Percentiles rank a stretch among this genome's conserved stretches.
Conservation (phyloP, 345 rosid species). For the Nephelium lappaceum region DNA sequence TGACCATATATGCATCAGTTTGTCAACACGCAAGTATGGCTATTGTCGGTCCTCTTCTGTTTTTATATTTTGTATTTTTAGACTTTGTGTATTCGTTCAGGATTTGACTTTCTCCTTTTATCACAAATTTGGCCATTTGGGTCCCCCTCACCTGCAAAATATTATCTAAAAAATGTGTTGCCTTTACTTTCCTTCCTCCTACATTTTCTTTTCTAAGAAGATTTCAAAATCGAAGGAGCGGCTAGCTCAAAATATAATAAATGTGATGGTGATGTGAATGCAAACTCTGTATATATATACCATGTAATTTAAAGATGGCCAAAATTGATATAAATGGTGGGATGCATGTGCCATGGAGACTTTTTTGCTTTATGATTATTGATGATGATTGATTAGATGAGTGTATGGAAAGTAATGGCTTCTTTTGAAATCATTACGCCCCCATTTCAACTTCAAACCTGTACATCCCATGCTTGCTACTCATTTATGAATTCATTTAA, state of each 20-base stretch:
- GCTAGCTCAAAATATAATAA: not conserved
- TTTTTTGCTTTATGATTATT: conserved; percentile 27
- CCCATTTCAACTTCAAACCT: not conserved
- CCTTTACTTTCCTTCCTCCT: not conserved
- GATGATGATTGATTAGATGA: conserved; percentile 9
- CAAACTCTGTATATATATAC: not conserved
- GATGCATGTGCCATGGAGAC: conserved; percentile 28
- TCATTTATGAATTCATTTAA: not conserved
- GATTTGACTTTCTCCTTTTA: conserved; percentile 29
- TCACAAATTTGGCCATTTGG: not conserved
- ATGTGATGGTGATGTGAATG: conserved; percentile 17
- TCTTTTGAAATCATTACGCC: conserved; percentile 4
- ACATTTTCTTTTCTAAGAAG: not conserved
- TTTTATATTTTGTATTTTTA: not conserved
- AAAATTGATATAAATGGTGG: conserved; percentile 11
- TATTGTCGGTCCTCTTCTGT: conserved; percentile 30
- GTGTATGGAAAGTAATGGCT: conserved; percentile 23
- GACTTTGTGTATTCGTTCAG: conserved; percentile 3
- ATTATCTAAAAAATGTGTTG: not conserved
- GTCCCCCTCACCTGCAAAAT: conserved; percentile 13
- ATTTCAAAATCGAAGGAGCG: conserved; percentile 11
- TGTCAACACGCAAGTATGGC: conserved; percentile 39
- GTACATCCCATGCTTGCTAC: not conserved
- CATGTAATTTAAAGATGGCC: not conserved
- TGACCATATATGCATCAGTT: conserved; percentile 14